Evolutionary conservation across 2,329 filamentous ascomycete species (phyloP), one percentile per base, ranked within the genome.

Genomic region (Epicoccum sorghinum): DNA sequence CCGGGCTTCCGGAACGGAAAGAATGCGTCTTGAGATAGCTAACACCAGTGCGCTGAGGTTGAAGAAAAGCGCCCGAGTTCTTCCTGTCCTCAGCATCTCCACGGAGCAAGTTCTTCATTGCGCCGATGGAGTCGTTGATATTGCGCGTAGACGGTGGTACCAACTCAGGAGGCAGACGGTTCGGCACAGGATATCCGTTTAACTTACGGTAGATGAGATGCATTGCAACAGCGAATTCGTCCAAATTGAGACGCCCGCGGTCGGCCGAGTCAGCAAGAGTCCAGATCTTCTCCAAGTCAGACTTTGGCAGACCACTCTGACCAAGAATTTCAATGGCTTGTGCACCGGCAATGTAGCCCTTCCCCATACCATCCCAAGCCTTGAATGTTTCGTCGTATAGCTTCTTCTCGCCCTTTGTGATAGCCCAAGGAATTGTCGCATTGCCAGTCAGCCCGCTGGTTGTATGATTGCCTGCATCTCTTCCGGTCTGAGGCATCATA

Each of bases 221-320:
- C 95, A 99, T 99, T 8, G 93, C 92, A 47, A 99, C 93, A 7
- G 95, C 93, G 71, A 99, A 99, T 71, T 99, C 95, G 72, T 99
- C 95, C 68, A 98, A 85, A 67, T 99, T 93, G 27, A 99, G 83
- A 51, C 93, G 89, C 14, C 95, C 95, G 74, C 95, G 95, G 75
- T 99, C 97, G 60, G 93, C 89, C 29, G 93, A 89, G 72, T 99
- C 95, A 3, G 93, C 89, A 54, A 99, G 80, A 8, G 95, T 98
- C 95, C 95, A 99, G 45, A 98, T 88, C 29, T 89, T 85, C 75
- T 98, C 95, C 33, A 99, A 80, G 65, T 98, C 95, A 24, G 88
- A 81, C 75, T 96, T 96, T 42, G 95, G 91, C 27, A 99, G 80
- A 37, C 95, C 95, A 79, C 93, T 97, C 74, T 99, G 95, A 7